Base-by-base conservation (phyloP, 352 stramenopile species). In the Pythium phragmitis region DNA sequence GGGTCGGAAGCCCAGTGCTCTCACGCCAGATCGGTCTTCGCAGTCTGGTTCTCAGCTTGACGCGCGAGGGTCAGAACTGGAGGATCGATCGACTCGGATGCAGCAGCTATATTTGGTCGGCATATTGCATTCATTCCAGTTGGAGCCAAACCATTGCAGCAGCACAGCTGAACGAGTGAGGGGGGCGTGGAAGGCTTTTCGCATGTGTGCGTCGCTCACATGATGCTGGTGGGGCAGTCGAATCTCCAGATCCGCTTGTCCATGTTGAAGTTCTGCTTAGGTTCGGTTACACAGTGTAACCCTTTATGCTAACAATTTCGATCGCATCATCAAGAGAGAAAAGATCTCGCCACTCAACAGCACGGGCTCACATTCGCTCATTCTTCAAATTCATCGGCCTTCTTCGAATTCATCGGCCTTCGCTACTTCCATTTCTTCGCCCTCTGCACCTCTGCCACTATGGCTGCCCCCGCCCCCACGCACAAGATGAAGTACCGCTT, bases 401-500 rank as follows among this genome's bases (percentile, higher is more conserved):
- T 42, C 37, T 42, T 12, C 37, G 37, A 42, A 2, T 16, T 42
- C 37, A 42, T 2, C 37, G 14, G 14, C 37, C 37, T 17, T 42
- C 37, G 37, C 37, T 3, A n/a, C 21, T 13, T 30, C 26, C 4
- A 3, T 30, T 5, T 30, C 26, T 30, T 30, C 26, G 26, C 26
- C 4, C 26, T 30, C 26, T 30, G 26, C 26, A 30, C 26, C 26
- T 30, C 26, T 5, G 4, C 4, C 26, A 30, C 26, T 5, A 30
- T 30, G 26, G 26, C 26, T 2, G 26, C 4, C 26, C 26, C 26
- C 26, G 26, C 26, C 26, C 26, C 26, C 26, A 12, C 39, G 39
- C 39, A 19, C 42, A 63, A 67, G 69, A 74, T 86, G 77, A 82
- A 79, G 73, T 84, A 86, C 57, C 72, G 75, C 21, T 81, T 72